These are phyloP conservation scores for Gastrolobium bilobum DNA, from an alignment of 306 rosid genomes.

Conservation along the genomic window DNA sequence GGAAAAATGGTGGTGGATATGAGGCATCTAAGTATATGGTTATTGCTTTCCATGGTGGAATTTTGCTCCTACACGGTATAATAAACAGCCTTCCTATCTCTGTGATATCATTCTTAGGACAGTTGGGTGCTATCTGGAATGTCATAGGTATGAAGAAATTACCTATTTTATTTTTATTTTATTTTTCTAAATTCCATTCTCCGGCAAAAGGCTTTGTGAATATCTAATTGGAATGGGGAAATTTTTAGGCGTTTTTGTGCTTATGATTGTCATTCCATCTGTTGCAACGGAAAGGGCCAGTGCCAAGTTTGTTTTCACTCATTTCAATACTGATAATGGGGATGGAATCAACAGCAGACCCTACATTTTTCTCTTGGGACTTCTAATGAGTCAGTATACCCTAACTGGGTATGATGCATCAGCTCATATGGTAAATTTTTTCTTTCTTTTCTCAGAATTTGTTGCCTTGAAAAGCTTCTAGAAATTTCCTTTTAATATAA, in stretches of 20 bases:
- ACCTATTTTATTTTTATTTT: conserved; percentile 17
- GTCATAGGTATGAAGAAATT: conserved; percentile 63
- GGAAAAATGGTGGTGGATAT: conserved; percentile 82
- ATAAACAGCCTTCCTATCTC: conserved; percentile 83
- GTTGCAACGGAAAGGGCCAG: conserved; percentile 84
- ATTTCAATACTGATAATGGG: conserved; percentile 84
- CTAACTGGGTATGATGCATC: conserved; percentile 91
- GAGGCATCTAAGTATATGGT: conserved; percentile 80
- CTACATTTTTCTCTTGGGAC: conserved; percentile 88
- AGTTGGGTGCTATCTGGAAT: conserved; percentile 88
- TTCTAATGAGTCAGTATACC: conserved; percentile 93
- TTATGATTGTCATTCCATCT: conserved; percentile 81
- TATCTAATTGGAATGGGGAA: conserved; percentile 38
- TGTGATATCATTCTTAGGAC: conserved; percentile 81
- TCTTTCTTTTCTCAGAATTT: too few species aligned
- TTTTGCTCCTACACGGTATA: conserved; percentile 81
- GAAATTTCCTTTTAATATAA: not conserved
- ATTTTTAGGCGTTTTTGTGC: conserved; percentile 76
- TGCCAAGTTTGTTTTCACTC: conserved; percentile 83
- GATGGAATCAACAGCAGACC: conserved; percentile 68
- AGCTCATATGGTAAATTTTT: conserved; percentile 82
- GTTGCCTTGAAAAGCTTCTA: not conserved
- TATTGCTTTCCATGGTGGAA: conserved; percentile 76
- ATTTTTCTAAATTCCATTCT: not conserved
- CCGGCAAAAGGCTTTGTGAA: conserved; percentile 12